Conservation (phyloP, 306 rosid species). For the Coriaria nepalensis region DNA sequence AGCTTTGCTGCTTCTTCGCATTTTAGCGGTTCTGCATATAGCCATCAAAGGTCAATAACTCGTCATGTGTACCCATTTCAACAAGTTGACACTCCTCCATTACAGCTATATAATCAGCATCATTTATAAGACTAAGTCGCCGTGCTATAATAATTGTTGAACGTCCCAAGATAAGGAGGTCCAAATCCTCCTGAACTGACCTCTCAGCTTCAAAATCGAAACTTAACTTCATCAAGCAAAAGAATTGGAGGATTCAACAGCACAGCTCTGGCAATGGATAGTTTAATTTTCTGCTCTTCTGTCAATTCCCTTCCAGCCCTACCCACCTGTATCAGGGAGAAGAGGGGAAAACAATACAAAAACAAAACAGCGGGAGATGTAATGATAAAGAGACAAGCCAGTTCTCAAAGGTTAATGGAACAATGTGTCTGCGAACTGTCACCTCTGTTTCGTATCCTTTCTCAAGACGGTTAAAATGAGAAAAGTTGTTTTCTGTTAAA, state of each 20-base stretch:
- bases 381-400: too few relatives aligned
- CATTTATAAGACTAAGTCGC: constrained; percentile 94
- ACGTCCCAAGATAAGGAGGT: constrained; percentile 95
- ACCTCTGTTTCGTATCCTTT: constrained; percentile 91
- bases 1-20: constrained; percentile 97
- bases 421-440: constrained; percentile 4
- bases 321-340: constrained; percentile 48
- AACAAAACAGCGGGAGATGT: constrained; percentile 5
- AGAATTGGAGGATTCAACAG: constrained; percentile 93
- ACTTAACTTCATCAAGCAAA: constrained; percentile 96
- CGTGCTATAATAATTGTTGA: constrained; percentile 98
- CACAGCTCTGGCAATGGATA: constrained; percentile 96
- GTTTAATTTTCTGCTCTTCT: constrained; percentile 93
- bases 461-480: too few relatives aligned
- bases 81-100: constrained; percentile 99
- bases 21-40: constrained; percentile 90
- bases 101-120: constrained; percentile 97
- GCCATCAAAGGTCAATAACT: constrained; percentile 54
- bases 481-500: too few relatives aligned
- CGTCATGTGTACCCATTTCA: constrained; percentile 99
- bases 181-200: constrained; percentile 90
- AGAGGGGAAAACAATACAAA: too few relatives aligned
- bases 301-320: constrained; percentile 82
- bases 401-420: too few relatives aligned
- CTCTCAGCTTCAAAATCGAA: constrained; percentile 99